A percentile compares a stretch with the other conserved stretches of the same genome.
These are phyloP conservation scores for Collariella sp. DNA, from an alignment of 495 filamentous ascomycete species.

Conservation along the genomic window DNA sequence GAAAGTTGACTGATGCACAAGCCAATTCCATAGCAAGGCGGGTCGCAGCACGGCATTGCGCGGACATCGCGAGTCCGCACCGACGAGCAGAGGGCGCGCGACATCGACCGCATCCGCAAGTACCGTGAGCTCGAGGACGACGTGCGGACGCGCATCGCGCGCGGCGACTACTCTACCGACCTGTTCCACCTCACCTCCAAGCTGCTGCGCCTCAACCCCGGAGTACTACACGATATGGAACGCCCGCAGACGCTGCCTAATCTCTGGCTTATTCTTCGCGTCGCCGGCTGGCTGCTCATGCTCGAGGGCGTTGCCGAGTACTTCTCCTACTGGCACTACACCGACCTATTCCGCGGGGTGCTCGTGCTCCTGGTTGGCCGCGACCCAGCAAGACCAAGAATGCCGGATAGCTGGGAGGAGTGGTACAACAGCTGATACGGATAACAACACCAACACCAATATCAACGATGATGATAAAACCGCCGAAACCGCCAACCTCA, in stretches of 20 bases:
- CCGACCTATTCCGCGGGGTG: conserved; percentile 42
- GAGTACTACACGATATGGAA: conserved; percentile 99
- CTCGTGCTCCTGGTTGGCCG: conserved; percentile 39
- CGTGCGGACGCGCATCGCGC: conserved; percentile 51
- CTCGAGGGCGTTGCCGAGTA: conserved; percentile 50
- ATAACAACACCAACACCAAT: too few species aligned
- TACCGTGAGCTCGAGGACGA: conserved; percentile 64
- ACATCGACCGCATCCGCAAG: conserved; percentile 65
- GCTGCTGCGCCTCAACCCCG: conserved; percentile 77
- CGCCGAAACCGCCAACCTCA: conserved; percentile 20
- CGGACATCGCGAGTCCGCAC: conserved; percentile 50
- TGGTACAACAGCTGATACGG: conserved; percentile 45
- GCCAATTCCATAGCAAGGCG: conserved; percentile 19
- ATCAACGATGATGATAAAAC: conserved; percentile 3
- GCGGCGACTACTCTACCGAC: conserved; percentile 54
- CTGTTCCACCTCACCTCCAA: conserved; percentile 68
- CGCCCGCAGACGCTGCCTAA: conserved; percentile 64
- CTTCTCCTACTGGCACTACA: conserved; percentile 43
- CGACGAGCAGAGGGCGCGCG: conserved; percentile 56
- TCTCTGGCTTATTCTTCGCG: conserved; percentile 46
- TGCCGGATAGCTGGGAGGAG: conserved; percentile 47
- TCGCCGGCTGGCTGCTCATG: conserved; percentile 42
- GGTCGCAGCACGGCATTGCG: conserved; percentile 62
- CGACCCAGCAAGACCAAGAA: conserved; percentile 38
- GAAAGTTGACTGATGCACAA: conserved; percentile 26